Evolutionary conservation across 1,284 basidiomycete species (phyloP), one percentile per base, ranked within the genome.

Genomic region (Ustilago cynodontis): DNA sequence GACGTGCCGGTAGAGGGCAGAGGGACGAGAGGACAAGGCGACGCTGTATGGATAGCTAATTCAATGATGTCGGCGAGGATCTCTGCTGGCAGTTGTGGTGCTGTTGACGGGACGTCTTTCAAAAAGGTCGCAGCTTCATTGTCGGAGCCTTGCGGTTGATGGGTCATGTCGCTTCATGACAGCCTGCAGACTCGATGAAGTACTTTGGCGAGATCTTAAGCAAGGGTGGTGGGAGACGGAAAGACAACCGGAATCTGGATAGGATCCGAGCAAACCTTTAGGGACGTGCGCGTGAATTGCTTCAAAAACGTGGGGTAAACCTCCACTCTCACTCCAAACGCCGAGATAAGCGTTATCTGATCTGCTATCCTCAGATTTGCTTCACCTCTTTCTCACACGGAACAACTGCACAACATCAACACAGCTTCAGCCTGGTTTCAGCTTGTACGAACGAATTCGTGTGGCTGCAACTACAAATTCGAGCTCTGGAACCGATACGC

Each of bases 401-500:
- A 8, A 13, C 49, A 14, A 22, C 24, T 10, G 41, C 14, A 18
- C 22, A 51, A n/a, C 20, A 31, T 6, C 28, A 22, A 33, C 28
- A 45, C 41, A 51, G 11, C 20, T 7, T 47, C n/a, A n/a, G n/a
- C n/a, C n/a, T n/a, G n/a, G n/a, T n/a, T n/a, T n/a, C n/a, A n/a
- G n/a, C n/a, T n/a, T n/a, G n/a, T n/a, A n/a, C n/a, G n/a, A n/a
- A n/a, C n/a, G n/a, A n/a, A n/a, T 33, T 11, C 31, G 31, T 33
- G 5, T 33, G 31, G 31, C 11, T 3, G 41, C 11, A 20, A n/a
- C 50, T 71, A 79, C 53, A 70, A 62, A 24, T 78, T 68, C 24
- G 71, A 63, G 55, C 75, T 80, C 67, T 85, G 82, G 33, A 85
- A 73, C 14, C 82, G 73, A 51, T 85, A 82, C 33, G 82, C 77